Percentiles rank a stretch among this genome's conserved stretches.
phyloP scores from a whole-genome alignment of 768 basidiomycete genomes.

The Serpula lacrymans region DNA sequence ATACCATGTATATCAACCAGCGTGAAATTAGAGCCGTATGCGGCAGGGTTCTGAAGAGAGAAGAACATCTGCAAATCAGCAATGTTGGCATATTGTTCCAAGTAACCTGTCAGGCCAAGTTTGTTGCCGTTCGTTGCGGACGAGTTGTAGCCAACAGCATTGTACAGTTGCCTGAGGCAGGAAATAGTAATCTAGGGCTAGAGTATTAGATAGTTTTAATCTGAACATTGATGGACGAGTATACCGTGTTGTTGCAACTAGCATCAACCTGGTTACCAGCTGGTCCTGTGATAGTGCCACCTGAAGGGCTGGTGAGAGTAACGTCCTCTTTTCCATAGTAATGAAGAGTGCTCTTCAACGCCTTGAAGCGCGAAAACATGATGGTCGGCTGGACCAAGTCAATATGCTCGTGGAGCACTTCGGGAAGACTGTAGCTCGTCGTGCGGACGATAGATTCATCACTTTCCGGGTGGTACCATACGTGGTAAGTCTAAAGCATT shows the following conservation, averaged over 20 bases:
- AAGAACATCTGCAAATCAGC: constrained; percentile 53
- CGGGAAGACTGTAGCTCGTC: constrained; percentile 66
- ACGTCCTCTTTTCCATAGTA: constrained; percentile 18
- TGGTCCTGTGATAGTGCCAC: constrained; percentile 21
- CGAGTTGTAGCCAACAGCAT: constrained; percentile 44
- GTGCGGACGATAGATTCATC: constrained; percentile 61
- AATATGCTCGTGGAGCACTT: constrained; percentile 53
- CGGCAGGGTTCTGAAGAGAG: constrained; percentile 43
- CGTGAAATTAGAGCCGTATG: constrained; percentile 48
- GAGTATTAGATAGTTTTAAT: constrained; percentile 6
- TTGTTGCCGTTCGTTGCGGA: constrained; percentile 41
- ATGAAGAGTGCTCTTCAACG: constrained; percentile 39
- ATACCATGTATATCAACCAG: constrained; percentile 55
- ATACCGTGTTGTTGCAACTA: constrained; percentile 40
- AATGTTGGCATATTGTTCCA: constrained; percentile 51
- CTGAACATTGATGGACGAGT: constrained; percentile 1
- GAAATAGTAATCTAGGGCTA: constrained; percentile 42
- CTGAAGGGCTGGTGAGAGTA: constrained; percentile 10
- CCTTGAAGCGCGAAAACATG: constrained; percentile 51
- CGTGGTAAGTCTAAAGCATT: constrained; percentile 50
- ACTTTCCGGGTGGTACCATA: constrained; percentile 53
- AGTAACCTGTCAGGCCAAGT: constrained; percentile 54
- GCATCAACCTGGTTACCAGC: constrained; percentile 41
- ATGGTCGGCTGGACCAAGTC: constrained; percentile 74
- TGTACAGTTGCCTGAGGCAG: constrained; percentile 56